phyloP scores from a whole-genome alignment of 495 filamentous ascomycete species.

The Friedmanniomyces simplex region DNA sequence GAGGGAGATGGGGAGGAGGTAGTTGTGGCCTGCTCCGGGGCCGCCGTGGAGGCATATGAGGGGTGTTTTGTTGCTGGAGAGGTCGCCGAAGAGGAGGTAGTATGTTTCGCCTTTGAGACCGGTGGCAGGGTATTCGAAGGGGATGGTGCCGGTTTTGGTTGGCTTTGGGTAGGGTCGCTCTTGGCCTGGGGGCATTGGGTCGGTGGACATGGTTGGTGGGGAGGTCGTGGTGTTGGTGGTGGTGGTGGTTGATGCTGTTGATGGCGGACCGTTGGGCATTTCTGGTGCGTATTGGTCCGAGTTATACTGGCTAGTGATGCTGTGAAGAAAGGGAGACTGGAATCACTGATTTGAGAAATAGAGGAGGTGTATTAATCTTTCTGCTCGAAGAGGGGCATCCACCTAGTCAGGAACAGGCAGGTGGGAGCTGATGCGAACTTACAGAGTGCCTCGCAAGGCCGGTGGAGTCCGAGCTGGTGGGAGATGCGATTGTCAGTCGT shows the following conservation, averaged over 20 bases:
- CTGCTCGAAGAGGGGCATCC: not conserved
- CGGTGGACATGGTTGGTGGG: not conserved
- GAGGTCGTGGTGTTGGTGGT: not conserved
- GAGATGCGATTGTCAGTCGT: too few relatives aligned
- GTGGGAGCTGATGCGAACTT: too few relatives aligned
- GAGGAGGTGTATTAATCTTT: not conserved
- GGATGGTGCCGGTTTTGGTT: slow-evolving; percentile 6
- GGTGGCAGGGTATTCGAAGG: slow-evolving; percentile 7
- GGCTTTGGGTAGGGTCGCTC: slow-evolving; percentile 12
- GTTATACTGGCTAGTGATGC: too few relatives aligned
- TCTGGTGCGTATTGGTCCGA: too few relatives aligned
- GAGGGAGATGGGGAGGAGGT: slow-evolving; percentile 34
- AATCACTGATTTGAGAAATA: too few relatives aligned
- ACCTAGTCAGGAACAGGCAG: too few relatives aligned
- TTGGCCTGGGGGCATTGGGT: slow-evolving; percentile 11
- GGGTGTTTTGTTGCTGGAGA: slow-evolving; percentile 21
- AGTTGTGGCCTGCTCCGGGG: slow-evolving; percentile 37
- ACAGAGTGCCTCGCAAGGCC: too few relatives aligned
- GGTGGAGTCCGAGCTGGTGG: too few relatives aligned
- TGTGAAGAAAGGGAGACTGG: not conserved
- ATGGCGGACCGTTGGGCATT: not conserved
- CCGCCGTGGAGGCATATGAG: slow-evolving; percentile 40
- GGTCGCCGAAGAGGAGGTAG: slow-evolving; percentile 16
- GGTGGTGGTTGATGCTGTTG: not conserved
- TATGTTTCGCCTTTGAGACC: slow-evolving; percentile 16